Percentiles rank a stretch among this genome's conserved stretches.
Conservation (phyloP, 345 rosid species). For the Durio zibethinus region DNA sequence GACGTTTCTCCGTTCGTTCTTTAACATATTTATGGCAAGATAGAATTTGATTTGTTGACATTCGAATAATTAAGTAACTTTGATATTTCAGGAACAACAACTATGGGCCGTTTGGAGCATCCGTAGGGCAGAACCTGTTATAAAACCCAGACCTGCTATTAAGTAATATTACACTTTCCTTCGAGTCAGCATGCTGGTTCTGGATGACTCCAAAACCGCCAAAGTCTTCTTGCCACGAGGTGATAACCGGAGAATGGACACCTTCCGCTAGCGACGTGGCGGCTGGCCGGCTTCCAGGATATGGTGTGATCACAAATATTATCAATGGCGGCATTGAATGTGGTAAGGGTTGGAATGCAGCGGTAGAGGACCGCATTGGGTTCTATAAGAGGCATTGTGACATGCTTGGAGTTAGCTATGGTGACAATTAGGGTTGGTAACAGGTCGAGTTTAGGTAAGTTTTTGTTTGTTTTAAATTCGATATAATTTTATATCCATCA, state of each 20-base stretch:
- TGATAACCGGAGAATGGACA: conserved; percentile 43
- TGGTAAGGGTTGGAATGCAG: conserved; percentile 35
- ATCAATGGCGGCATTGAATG: conserved; percentile 70
- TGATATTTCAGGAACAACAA: conserved; percentile 51
- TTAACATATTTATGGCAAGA: not conserved
- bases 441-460: too few species aligned
- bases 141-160: conserved; percentile 58
- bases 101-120: conserved; percentile 57
- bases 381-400: conserved; percentile 59
- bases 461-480: too few species aligned
- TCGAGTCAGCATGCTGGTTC: conserved; percentile 69
- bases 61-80: not conserved
- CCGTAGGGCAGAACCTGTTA: conserved; percentile 48
- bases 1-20: not conserved
- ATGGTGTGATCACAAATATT: conserved; percentile 53
- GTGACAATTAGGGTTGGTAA: too few species aligned
- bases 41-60: not conserved
- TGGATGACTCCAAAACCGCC: conserved; percentile 64
- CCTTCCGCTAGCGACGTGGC: conserved; percentile 29
- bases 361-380: conserved; percentile 51
- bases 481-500: too few species aligned
- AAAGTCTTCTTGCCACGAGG: conserved; percentile 63
- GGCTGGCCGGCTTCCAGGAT: conserved; percentile 46
- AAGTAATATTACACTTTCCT: conserved; percentile 41
- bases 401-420: conserved; percentile 42